Base-by-base conservation (phyloP, 2,329 filamentous ascomycete genomes). In the Onygenales sp. region DNA sequence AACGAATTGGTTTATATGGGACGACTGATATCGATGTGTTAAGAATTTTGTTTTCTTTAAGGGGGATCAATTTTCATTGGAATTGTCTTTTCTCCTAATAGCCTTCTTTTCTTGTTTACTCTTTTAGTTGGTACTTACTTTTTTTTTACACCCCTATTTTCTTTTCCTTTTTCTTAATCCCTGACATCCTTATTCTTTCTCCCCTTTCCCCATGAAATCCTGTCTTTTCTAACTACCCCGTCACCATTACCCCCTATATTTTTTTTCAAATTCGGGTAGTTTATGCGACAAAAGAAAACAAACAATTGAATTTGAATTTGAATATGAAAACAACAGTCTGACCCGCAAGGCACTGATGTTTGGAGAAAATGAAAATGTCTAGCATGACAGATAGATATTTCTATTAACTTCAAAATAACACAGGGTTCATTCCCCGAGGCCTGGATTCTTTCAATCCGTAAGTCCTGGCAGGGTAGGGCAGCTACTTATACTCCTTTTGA, bases 41-140 rank as follows among this genome's bases (percentile, higher is more conserved):
- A 48, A 2, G 45, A 48, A 43, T 1, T 27, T 27, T 5, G 1
- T 27, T 27, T 27, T 17, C 17, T 17, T 27, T 27, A 27, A 27
- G 21, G 21, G 21, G 21, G 21, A 27, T 5, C 3, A 6, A 14
- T 42, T 42, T 42, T 42, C 14, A 42, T n/a, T 14, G 11, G 36
- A 50, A 35, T 14, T 14, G 7, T 31, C 10, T 11, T 41, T 31
- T 44, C 14, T 42, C n/a, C 36, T 52, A 27, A 38, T 48, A 27
- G 13, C 11, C 31, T 50, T 43, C 41, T 43, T 45, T 54, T 41
- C 31, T 43, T 45, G 71, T 68, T 52, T 54, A 57, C 52, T 51
- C 2, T 52, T 46, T 46, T 27, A 42, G 17, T 42, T 52, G 13
- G 53, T 55, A 41, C 57, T 59, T 52, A 54, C 49, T 43, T 56